Base-by-base conservation (phyloP, 208 protist genomes). In the Blechomonas ayalai region DNA sequence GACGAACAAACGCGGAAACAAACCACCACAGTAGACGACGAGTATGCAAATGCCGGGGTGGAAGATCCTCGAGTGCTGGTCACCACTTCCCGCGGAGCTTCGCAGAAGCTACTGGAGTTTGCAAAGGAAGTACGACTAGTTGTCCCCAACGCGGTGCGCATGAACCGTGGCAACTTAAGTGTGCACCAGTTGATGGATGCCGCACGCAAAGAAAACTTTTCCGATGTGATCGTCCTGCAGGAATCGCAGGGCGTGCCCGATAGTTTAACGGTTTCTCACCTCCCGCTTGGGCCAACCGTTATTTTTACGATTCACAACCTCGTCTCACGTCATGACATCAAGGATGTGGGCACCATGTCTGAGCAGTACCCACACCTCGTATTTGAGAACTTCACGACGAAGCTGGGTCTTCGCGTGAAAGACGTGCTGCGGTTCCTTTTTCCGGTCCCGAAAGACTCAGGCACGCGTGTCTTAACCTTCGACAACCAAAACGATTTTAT, bases 401-500 rank as follows among this genome's bases (percentile, higher is more conserved):
- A 81, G 57, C 73, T 99, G 0, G 98, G 98, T 28, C 44, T 84
- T 41, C 82, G 98, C 29, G 83, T 99, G 22, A 55, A 66, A 29
- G 83, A 80, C 24, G 96, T 98, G 25, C 44, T 99, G 15, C 95
- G 98, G 62, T 92, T 98, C 64, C 72, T 99, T 9, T 99, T 99
- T 55, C 98, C 98, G 1, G 96, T 97, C 3, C 97, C 98, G 15
- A 98, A 98, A 65, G 60, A 78, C 13, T 95, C 99, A 23, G 80
- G 78, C 13, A 94, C 73, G 26, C 82, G 98, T 37, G 80, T 99
- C 9, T 72, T 99, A 15, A 98, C 97, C 2, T 99, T 99, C 66
- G 74, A 95, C 47, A 99, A 99, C 67, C 46, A 90, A n/a, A 87
- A 93, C 42, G 98, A 99, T 65, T 99, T 90, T 61, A 99, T 99